phyloP scores from a whole-genome alignment of 208 protist genomes.

The Leptomonas seymouri region DNA sequence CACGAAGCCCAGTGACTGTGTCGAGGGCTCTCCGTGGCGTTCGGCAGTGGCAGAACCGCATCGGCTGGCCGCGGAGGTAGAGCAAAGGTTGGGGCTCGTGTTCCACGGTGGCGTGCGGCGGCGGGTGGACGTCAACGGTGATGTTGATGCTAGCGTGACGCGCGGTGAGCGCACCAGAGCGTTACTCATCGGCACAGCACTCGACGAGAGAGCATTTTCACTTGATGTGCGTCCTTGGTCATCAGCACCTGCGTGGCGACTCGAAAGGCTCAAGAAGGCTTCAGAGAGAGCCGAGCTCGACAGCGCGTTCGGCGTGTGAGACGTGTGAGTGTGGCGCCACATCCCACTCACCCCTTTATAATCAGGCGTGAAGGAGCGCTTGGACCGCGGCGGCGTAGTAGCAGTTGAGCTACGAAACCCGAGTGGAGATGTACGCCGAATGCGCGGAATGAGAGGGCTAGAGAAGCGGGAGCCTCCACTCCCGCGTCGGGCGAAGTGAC shows the following conservation, averaged over 20 bases:
- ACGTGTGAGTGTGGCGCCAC: neutral
- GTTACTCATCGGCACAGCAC: neutral
- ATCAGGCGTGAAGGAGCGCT: neutral
- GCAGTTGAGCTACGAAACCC: neutral
- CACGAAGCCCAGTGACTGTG: slow-evolving; percentile 2
- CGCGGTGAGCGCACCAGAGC: slow-evolving; percentile 15
- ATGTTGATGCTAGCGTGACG: neutral
- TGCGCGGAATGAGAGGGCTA: slow-evolving; percentile 7
- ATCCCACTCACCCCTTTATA: neutral
- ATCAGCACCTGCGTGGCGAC: neutral
- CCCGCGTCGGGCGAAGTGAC: neutral
- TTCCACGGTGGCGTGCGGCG: slow-evolving; percentile 14
- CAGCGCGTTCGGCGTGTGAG: neutral
- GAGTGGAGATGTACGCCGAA: slow-evolving; percentile 9
- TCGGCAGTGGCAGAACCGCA: neutral
- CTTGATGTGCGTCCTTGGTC: neutral
- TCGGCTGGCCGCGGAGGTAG: slow-evolving; percentile 8
- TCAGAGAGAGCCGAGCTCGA: slow-evolving; percentile 7
- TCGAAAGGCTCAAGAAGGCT: neutral
- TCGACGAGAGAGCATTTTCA: neutral
- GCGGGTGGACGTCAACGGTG: neutral
- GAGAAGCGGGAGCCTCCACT: neutral
- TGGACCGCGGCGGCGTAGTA: too few relatives aligned
- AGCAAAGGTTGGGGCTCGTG: slow-evolving; percentile 7
- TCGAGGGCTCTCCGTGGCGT: neutral